phyloP scores from a whole-genome alignment of 306 rosid species.

The Trichosanthes cucumerina region DNA sequence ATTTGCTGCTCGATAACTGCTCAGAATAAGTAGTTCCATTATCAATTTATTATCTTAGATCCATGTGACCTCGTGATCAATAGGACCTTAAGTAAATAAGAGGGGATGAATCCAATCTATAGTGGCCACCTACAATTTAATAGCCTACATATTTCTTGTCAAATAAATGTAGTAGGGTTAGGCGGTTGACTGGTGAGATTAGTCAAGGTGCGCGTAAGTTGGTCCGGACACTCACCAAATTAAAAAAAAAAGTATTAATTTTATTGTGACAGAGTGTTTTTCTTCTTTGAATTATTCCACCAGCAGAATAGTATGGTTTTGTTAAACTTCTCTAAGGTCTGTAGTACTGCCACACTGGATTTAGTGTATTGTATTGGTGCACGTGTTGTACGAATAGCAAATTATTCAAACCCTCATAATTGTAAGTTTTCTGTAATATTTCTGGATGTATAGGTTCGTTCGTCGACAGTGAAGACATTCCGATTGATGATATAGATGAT shows the following conservation, averaged over 20 bases:
- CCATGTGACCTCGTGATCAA: no score
- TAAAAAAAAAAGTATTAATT: neutral
- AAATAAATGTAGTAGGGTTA: no score
- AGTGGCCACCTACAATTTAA: no score
- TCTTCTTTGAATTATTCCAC: neutral
- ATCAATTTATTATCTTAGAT: neutral
- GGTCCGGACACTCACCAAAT: no score
- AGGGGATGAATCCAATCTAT: no score
- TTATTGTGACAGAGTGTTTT: neutral
- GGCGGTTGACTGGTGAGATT: no score
- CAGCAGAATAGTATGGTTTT: neutral
- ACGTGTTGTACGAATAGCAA: neutral
- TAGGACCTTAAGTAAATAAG: no score
- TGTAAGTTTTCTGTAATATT: neutral
- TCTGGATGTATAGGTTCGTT: slow-evolving; percentile 22
- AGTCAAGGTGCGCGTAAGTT: no score
- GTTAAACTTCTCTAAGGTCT: neutral
- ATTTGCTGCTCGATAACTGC: neutral
- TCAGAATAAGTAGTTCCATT: neutral
- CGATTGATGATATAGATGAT: slow-evolving; percentile 69
- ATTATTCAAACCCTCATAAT: neutral
- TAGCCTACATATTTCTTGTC: no score
- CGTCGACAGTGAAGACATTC: slow-evolving; percentile 49
- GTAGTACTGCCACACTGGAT: neutral
- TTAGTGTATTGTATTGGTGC: neutral